Percentiles rank a stretch among this genome's conserved stretches.
Evolutionary conservation across 2,329 filamentous ascomycete genomes (phyloP).

Genomic region (Fusarium sarcochroum): DNA sequence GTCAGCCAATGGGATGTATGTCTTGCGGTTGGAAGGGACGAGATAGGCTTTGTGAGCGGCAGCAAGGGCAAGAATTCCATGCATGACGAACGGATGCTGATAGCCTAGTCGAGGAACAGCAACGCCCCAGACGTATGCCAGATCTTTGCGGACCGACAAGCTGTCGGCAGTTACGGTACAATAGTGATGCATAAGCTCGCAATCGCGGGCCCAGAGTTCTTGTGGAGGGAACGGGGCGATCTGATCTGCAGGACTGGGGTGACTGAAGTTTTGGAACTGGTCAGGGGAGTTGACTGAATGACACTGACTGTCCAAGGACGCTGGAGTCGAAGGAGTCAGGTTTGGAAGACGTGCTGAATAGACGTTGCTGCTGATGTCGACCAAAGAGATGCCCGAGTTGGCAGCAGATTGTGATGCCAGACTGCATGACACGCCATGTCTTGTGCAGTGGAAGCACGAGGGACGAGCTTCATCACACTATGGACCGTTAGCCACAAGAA

Average conservation of each 20-base stretch:
- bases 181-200: slow-evolving; percentile 53
- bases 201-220: slow-evolving; percentile 40
- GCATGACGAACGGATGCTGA: slow-evolving; percentile 48
- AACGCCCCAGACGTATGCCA: slow-evolving; percentile 48
- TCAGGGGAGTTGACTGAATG: slow-evolving; percentile 19
- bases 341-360: slow-evolving; percentile 29
- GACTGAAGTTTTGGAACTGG: slow-evolving; percentile 10
- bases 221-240: slow-evolving; percentile 45
- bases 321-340: slow-evolving; percentile 28
- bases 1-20: slow-evolving; percentile 47
- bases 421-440: slow-evolving; percentile 50
- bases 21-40: slow-evolving; percentile 42
- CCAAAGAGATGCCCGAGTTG: background rate
- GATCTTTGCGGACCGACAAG: slow-evolving; percentile 43
- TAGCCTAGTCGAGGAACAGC: slow-evolving; percentile 49
- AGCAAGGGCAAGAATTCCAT: slow-evolving; percentile 50
- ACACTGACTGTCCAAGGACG: slow-evolving; percentile 13
- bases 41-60: slow-evolving; percentile 52
- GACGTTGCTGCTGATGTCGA: background rate
- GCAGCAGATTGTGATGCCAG: slow-evolving; percentile 27
- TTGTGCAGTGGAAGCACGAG: slow-evolving; percentile 51
- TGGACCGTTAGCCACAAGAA: slow-evolving; percentile 11
- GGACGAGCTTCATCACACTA: slow-evolving; percentile 50
- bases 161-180: slow-evolving; percentile 46
- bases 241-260: slow-evolving; percentile 33